Base-by-base conservation (phyloP, 495 filamentous ascomycete genomes). In the Neurospora terricola region DNA sequence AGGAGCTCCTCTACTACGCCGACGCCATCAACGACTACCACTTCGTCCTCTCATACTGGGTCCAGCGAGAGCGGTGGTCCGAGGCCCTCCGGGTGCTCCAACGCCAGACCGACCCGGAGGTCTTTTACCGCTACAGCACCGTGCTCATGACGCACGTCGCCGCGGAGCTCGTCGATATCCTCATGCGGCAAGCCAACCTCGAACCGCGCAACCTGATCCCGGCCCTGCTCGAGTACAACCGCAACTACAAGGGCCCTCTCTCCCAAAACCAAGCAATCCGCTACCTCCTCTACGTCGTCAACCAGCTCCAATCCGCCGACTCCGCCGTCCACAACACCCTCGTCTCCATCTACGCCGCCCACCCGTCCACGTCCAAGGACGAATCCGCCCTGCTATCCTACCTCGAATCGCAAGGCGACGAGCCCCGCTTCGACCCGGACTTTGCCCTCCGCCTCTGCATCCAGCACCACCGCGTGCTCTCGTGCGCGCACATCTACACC, bases 271-370 rank as follows among this genome's bases (percentile, higher is more conserved):
- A 98, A 85, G 96, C 96, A 7, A 88, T 98, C 34, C 91, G 96
- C 23, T 99, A 98, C 78, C 91, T 99, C 12, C 91, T 93, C 68
- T 96, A 94, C 80, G 92, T 94, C 75, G 96, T 98, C 77, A 93
- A 95, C 80, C 91, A 96, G 77, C 90, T 94, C 68, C 87, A 91
- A 39, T 92, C 91, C 14, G 87, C 89, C 5, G 92, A 97, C 71
- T 89, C 96, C 6, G 95, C 96, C n/a, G 90, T 99, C 30, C 96
- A 99, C 81, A 99, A 98, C 80, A 98, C 96, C 0, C 88, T 99
- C 37, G 93, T 99, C 73, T 97, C 94, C 59, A 96, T 98, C 70
- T 97, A 97, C 80, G 96, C 96, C 21, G 94, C 94, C 3, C 91
- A 96, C 77, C 85, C 89, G 18, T 93, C 93, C 4, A 84, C 87